Percentiles rank a stretch among this genome's conserved stretches.
phyloP scores from a whole-genome alignment of 108 stramenopile species.

The Skeletonema tropicum region DNA sequence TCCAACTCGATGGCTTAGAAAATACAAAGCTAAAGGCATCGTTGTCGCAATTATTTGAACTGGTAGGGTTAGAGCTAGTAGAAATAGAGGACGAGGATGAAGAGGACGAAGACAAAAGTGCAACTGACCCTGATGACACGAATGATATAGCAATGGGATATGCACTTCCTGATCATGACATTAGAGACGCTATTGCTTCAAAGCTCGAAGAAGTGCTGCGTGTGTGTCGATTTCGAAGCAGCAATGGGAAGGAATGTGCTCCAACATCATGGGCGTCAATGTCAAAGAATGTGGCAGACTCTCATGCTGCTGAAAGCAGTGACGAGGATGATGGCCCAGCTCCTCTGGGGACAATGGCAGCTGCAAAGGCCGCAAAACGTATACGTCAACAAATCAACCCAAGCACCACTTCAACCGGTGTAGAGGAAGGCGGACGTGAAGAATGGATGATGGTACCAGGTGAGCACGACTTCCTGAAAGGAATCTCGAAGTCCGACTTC shows the following conservation, averaged over 20 bases:
- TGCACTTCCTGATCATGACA: constrained; percentile 54
- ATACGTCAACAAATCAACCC: constrained; percentile 38
- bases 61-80: constrained; percentile 65
- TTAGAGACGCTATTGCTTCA: constrained; percentile 3
- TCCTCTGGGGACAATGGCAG: constrained; percentile 53
- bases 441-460: constrained; percentile 92
- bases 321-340: constrained; percentile 79
- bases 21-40: constrained; percentile 62
- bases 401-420: constrained; percentile 28
- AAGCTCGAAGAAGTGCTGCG: constrained; percentile 39
- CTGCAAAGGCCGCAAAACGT: constrained; percentile 34
- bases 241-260: constrained; percentile 35
- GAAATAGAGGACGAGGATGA: constrained; percentile 76
- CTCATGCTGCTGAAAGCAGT: not conserved
- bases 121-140: constrained; percentile 6
- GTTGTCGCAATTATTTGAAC: constrained; percentile 62
- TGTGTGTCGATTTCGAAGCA: constrained; percentile 53
- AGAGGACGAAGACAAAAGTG: constrained; percentile 45
- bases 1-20: constrained; percentile 76
- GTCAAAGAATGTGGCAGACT: constrained; percentile 17
- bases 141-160: constrained; percentile 57
- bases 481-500: constrained; percentile 54
- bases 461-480: constrained; percentile 80
- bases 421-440: constrained; percentile 55
- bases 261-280: constrained; percentile 28